Evolutionary conservation across 2,329 filamentous ascomycete genomes (phyloP).

Genomic region (Endocalyx cinctus): DNA sequence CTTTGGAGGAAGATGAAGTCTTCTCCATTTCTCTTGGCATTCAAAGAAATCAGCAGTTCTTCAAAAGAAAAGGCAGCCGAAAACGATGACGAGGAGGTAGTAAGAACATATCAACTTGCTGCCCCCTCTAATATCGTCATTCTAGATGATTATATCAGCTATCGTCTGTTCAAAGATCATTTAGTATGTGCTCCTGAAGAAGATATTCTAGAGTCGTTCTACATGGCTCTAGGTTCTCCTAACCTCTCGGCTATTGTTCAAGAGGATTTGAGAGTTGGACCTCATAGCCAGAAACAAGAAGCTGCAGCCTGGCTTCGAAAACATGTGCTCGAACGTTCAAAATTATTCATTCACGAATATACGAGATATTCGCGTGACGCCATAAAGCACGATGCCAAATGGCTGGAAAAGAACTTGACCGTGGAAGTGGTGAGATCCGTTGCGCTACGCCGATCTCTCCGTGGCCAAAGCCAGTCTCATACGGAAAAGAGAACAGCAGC

Average conservation of each 20-base stretch:
- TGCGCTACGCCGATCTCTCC: conserved; percentile 70
- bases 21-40: conserved; percentile 77
- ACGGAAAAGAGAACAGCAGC: conserved; percentile 73
- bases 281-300: conserved; percentile 60
- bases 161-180: conserved; percentile 79
- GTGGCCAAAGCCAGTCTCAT: conserved; percentile 63
- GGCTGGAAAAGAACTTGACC: conserved; percentile 80
- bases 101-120: conserved; percentile 76
- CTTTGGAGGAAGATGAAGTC: conserved; percentile 72
- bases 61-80: conserved; percentile 44
- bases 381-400: conserved; percentile 83
- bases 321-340: conserved; percentile 80
- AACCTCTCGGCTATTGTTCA: conserved; percentile 73
- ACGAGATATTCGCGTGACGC: conserved; percentile 65
- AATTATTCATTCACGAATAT: conserved; percentile 81
- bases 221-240: conserved; percentile 72
- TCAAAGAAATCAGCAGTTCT: conserved; percentile 60
- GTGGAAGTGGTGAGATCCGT: conserved; percentile 78
- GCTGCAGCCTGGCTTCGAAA: conserved; percentile 67
- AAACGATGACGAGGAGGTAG: conserved; percentile 57
- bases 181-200: conserved; percentile 88
- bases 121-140: conserved; percentile 69
- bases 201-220: conserved; percentile 79
- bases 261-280: conserved; percentile 70
- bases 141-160: conserved; percentile 84